Evolutionary conservation across 2,329 filamentous ascomycete species (phyloP).

Genomic region (Scorias spongiosa): DNA sequence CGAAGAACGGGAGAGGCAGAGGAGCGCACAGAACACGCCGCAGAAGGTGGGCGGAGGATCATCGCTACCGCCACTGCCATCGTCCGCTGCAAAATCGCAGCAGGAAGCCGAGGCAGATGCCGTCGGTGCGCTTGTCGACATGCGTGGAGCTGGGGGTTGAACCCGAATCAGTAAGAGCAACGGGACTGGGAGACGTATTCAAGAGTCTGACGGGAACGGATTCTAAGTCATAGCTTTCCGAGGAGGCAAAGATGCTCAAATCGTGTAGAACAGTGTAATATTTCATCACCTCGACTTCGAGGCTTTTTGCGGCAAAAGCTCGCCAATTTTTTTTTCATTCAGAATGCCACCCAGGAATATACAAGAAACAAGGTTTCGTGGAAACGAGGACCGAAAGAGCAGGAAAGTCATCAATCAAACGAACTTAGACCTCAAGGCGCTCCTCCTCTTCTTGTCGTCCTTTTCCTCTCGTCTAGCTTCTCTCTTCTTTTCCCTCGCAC

Average conservation of each 20-base stretch:
- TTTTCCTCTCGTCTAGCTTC: conserved; percentile 10
- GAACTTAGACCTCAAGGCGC: conserved; percentile 1
- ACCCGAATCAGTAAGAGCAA: too few species aligned
- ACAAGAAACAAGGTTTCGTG: too few species aligned
- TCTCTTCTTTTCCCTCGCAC: conserved; percentile 17
- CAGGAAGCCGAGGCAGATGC: conserved; percentile 11
- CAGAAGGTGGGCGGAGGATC: conserved; percentile 1
- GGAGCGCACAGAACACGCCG: conserved; percentile 12
- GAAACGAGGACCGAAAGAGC: too few species aligned
- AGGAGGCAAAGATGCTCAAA: too few species aligned
- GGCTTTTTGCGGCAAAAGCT: too few species aligned
- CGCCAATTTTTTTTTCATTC: too few species aligned
- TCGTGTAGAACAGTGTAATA: too few species aligned
- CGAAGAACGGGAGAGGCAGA: conserved; percentile 13
- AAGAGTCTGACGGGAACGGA: too few species aligned
- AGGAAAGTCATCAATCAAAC: not conserved
- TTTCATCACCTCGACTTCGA: too few species aligned
- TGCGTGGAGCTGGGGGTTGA: conserved; percentile 5
- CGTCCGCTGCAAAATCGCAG: not conserved
- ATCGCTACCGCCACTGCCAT: conserved; percentile 3
- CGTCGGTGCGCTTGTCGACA: conserved; percentile 12
- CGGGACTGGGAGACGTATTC: too few species aligned
- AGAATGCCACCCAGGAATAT: too few species aligned
- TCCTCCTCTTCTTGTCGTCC: conserved; percentile 9
- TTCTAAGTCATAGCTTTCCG: too few species aligned